Conservation (phyloP, 2,329 filamentous ascomycete genomes). For the Neonectria hederae region DNA sequence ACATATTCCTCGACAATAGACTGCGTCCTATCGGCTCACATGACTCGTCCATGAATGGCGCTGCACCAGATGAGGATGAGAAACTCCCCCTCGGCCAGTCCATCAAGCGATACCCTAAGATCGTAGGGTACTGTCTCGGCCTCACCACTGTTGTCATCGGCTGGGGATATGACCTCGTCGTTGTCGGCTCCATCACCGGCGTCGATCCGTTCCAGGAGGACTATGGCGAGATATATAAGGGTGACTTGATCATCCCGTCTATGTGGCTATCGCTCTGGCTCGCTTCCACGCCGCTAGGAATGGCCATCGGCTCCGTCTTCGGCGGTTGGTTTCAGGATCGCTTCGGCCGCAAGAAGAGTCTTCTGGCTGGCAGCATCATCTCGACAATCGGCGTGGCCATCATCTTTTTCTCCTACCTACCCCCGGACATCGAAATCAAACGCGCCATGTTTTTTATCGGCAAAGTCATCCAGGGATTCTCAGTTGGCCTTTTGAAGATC, state of each 20-base stretch:
- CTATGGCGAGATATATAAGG: conserved; percentile 40
- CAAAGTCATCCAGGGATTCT: conserved; percentile 39
- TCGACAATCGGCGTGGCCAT: conserved; percentile 36
- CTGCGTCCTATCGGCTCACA: background rate
- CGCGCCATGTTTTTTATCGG: conserved; percentile 41
- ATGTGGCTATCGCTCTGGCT: conserved; percentile 45
- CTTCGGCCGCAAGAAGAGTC: conserved; percentile 38
- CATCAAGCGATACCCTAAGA: conserved; percentile 40
- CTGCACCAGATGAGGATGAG: conserved; percentile 18
- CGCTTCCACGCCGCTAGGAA: conserved; percentile 33
- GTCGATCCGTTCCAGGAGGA: conserved; percentile 44
- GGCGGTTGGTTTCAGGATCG: conserved; percentile 44
- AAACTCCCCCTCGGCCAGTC: conserved; percentile 40
- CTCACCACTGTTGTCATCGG: conserved; percentile 43
- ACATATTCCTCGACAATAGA: conserved; percentile 11
- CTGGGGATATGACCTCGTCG: conserved; percentile 44
- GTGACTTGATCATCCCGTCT: conserved; percentile 37
- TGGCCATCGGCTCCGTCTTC: conserved; percentile 37
- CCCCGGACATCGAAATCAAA: conserved; percentile 16
- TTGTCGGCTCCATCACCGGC: conserved; percentile 42
- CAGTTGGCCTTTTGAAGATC: conserved; percentile 40
- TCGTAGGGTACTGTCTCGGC: conserved; percentile 39
- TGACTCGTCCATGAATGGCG: background rate
- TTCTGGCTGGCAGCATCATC: conserved; percentile 39
- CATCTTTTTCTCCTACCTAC: conserved; percentile 43